phyloP scores from a whole-genome alignment of 208 protist species.

The Crithidia thermophila region DNA sequence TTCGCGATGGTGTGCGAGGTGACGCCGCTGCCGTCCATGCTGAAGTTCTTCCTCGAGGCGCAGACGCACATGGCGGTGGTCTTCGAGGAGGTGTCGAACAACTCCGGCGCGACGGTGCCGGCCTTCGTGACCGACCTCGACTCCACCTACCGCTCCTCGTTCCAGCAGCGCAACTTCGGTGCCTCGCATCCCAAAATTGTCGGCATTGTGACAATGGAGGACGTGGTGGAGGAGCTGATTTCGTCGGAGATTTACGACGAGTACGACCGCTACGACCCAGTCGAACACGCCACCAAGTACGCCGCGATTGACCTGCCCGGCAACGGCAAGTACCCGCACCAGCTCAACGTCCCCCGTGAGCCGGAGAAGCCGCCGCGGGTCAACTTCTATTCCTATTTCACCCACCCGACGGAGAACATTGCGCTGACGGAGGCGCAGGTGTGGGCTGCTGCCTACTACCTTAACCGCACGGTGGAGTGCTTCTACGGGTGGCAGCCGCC shows the following conservation, averaged over 20 bases:
- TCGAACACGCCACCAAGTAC: slow-evolving; percentile 21
- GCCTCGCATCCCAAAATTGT: slow-evolving; percentile 37
- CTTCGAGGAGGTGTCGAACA: slow-evolving; percentile 41
- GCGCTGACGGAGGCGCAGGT: slow-evolving; percentile 81
- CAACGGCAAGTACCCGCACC: slow-evolving; percentile 15
- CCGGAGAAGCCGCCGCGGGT: slow-evolving; percentile 66
- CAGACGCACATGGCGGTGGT: slow-evolving; percentile 90
- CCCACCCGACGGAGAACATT: slow-evolving; percentile 46
- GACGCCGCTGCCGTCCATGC: slow-evolving; percentile 72
- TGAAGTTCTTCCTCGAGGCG: slow-evolving; percentile 81
- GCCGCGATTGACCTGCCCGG: slow-evolving; percentile 13
- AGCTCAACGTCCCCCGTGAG: slow-evolving; percentile 38
- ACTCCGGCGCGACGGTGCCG: background rate
- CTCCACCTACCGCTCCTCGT: slow-evolving; percentile 10
- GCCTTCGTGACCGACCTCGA: slow-evolving; percentile 18
- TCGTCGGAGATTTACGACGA: slow-evolving; percentile 91
- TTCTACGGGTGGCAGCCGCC: slow-evolving; percentile 73
- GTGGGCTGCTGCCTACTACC: slow-evolving; percentile 85
- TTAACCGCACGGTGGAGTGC: slow-evolving; percentile 59
- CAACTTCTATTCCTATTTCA: slow-evolving; percentile 92
- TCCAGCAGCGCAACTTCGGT: slow-evolving; percentile 18
- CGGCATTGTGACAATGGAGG: slow-evolving; percentile 88
- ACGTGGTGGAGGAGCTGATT: slow-evolving; percentile 88
- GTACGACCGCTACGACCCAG: slow-evolving; percentile 77
- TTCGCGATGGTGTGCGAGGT: slow-evolving; percentile 62